A percentile compares a stretch with the other conserved stretches of the same genome.
These are phyloP conservation scores for Theileria orientalis DNA, from an alignment of 169 alveolate species.

Conservation along the genomic window DNA sequence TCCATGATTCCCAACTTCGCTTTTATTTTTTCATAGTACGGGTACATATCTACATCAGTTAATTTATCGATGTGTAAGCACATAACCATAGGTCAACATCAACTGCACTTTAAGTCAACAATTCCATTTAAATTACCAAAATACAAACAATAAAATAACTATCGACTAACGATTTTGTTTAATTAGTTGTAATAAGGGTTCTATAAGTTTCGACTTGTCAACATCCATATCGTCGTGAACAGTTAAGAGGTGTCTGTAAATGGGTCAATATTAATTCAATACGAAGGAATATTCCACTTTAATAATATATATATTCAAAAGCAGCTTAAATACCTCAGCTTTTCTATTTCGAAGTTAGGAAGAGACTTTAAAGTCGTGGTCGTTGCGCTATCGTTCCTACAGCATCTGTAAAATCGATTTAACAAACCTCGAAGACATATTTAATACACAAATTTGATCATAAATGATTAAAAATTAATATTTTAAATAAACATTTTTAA, in stretches of 20 bases:
- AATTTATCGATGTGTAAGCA: neutral
- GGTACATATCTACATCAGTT: slow-evolving; percentile 60
- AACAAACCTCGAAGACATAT: slow-evolving; percentile 13
- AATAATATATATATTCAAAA: neutral
- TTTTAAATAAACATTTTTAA: neutral
- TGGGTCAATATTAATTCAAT: neutral
- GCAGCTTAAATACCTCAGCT: slow-evolving; percentile 22
- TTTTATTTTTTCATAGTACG: slow-evolving; percentile 64
- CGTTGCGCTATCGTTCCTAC: slow-evolving; percentile 56
- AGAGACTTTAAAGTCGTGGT: slow-evolving; percentile 59
- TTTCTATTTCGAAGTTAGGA: slow-evolving; percentile 61
- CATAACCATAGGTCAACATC: too few relatives aligned
- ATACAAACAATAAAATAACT: neutral
- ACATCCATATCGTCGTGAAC: slow-evolving; percentile 37
- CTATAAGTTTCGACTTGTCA: slow-evolving; percentile 23
- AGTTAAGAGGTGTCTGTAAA: slow-evolving; percentile 45
- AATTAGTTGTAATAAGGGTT: slow-evolving; percentile 40
- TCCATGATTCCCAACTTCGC: slow-evolving; percentile 61
- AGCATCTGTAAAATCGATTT: neutral
- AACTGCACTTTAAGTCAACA: too few relatives aligned
- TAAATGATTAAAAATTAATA: neutral
- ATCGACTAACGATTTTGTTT: slow-evolving; percentile 32
- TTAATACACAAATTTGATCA: neutral
- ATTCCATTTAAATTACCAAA: neutral
- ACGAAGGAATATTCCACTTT: neutral